Evolutionary conservation across 805 yeast genomes (phyloP).

Genomic region (Komagataella kurtzmanii): DNA sequence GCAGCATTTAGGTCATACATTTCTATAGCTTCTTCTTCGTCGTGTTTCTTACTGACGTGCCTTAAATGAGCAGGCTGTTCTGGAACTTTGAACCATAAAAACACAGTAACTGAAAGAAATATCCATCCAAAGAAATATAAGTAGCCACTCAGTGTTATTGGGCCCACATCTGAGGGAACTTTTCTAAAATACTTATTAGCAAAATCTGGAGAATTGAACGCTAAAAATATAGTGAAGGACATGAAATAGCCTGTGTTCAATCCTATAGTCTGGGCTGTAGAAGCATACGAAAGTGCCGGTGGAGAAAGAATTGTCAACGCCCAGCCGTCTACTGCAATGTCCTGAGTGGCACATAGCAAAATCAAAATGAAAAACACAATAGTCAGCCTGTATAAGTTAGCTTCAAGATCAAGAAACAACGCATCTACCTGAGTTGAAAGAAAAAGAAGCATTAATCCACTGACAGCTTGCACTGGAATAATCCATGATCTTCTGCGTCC

Average conservation of each 20-base stretch:
- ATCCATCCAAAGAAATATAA: slow-evolving; percentile 65
- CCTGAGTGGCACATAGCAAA: slow-evolving; percentile 91
- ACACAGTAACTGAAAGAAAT: slow-evolving; percentile 53
- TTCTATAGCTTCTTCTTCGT: slow-evolving; percentile 14
- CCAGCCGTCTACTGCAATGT: slow-evolving; percentile 99
- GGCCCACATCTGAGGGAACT: slow-evolving; percentile 47
- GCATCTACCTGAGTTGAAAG: slow-evolving; percentile 48
- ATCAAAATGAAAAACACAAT: slow-evolving; percentile 63
- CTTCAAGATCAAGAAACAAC: slow-evolving; percentile 34
- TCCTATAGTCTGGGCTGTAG: slow-evolving; percentile 96
- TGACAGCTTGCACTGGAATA: slow-evolving; percentile 78
- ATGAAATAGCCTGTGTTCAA: slow-evolving; percentile 86
- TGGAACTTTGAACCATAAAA: slow-evolving; percentile 43
- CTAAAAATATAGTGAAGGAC: slow-evolving; percentile 83
- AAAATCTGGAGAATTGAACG: slow-evolving; percentile 84
- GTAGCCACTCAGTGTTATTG: slow-evolving; percentile 63
- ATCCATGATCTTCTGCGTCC: slow-evolving; percentile 94
- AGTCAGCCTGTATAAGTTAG: slow-evolving; percentile 45
- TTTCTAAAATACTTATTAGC: slow-evolving; percentile 72
- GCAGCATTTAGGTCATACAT: slow-evolving; percentile 17
- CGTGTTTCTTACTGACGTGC: slow-evolving; percentile 1
- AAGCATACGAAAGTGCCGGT: slow-evolving; percentile 75
- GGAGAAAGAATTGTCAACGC: slow-evolving; percentile 79
- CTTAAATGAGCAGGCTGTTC: slow-evolving; percentile 54
- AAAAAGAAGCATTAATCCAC: slow-evolving; percentile 51